Evolutionary conservation across 2,329 filamentous ascomycete genomes (phyloP), one percentile per base, ranked within the genome.

Genomic region (Trichoderma afroharzianum): DNA sequence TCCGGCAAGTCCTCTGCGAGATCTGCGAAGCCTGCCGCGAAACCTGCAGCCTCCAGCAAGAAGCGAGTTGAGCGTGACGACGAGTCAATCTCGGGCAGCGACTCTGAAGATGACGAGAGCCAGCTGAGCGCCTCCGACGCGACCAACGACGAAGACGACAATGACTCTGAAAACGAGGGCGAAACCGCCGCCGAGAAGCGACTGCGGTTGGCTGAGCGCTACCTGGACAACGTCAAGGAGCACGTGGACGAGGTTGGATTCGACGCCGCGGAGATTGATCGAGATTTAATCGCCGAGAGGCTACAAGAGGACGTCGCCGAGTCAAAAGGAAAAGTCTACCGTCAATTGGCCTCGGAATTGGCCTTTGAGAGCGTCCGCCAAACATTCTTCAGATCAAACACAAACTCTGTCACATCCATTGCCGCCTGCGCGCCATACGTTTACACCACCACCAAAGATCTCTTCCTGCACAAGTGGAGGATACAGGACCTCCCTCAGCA

Each of bases 261-360:
- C 78, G 94, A 99, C 82, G 96, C 96, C 8, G 94, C 92, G 76
- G 93, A 98, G 68, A 93, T 99, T 72, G 96, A 98, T 82, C 88
- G 92, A 72, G 96, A 99, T 79, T 84, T 98, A 76, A 95, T 99
- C 77, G 94, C 95, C 55, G 93, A 97, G 81, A 87, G 95, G 76
- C 84, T 99, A 76, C 91, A 95, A 81, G 94, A 98, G 82, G 96
- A 98, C 80, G 93, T 96, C 57, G 91, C 96, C 67, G 96, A 98
- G 83, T 89, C 90, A 70, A 98, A 98, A 83, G 96, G 96, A 71
- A 92, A 92, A 76, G 88, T 97, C 63, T 98, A 97, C 83, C 89
- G 94, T 66, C 89, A 90, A 79, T 88, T 99, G 76, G 92, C 93
- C 43, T 84, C 88, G 26, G 88, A 93, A 75, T 86, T 97, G 74